phyloP scores from a whole-genome alignment of 2,329 filamentous ascomycete species.

The Colletotrichum viniferum region DNA sequence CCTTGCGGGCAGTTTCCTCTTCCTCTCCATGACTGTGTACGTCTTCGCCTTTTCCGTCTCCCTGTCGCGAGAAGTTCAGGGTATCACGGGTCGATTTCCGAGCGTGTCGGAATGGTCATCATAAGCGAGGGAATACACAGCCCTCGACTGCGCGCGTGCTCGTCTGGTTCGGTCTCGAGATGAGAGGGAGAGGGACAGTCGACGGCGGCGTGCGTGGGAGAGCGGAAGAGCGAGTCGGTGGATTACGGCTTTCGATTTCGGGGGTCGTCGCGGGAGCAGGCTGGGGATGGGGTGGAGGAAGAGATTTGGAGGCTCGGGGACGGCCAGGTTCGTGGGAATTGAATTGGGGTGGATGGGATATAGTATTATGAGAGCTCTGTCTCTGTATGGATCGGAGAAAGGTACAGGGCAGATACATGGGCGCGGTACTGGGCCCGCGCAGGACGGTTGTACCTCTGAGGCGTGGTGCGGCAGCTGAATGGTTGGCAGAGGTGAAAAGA shows the following conservation, averaged over 20 bases:
- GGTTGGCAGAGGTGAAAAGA: neutral
- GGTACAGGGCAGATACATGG: neutral
- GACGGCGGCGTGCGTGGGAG: neutral
- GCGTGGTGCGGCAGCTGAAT: neutral
- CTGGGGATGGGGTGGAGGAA: constrained; percentile 6
- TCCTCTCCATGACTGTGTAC: constrained; percentile 59
- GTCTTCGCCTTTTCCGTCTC: neutral
- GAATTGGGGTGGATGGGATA: constrained; percentile 16
- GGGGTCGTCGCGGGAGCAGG: neutral
- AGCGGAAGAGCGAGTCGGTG: neutral
- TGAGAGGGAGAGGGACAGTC: neutral
- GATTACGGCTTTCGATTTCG: neutral
- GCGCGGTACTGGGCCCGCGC: neutral
- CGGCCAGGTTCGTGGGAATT: constrained; percentile 12
- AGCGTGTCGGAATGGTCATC: constrained; percentile 18
- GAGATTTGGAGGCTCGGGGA: constrained; percentile 8
- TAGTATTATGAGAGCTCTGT: constrained; percentile 8
- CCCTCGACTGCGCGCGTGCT: constrained; percentile 12
- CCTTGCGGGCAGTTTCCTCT: constrained; percentile 68
- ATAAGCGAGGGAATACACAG: constrained; percentile 13
- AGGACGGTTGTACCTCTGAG: neutral
- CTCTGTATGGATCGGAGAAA: constrained; percentile 3
- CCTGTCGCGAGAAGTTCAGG: constrained; percentile 7
- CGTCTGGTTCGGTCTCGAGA: neutral
- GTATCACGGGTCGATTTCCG: constrained; percentile 10